Base-by-base conservation (phyloP, 202 grass and related monocot genomes). In the Digitaria exilis region DNA sequence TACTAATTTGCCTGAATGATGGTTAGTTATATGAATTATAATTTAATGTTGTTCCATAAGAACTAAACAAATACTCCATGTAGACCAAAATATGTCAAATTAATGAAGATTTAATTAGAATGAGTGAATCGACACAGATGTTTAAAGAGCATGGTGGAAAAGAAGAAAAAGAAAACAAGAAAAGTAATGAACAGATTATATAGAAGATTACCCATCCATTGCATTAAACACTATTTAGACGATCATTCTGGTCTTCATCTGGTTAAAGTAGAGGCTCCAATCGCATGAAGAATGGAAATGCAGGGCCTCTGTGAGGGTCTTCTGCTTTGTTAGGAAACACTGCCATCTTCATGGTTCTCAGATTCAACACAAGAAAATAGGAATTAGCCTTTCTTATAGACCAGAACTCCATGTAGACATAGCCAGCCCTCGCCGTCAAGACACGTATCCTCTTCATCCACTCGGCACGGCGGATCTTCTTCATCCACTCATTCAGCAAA, bases 391-490 rank as follows among this genome's bases (percentile, higher is more conserved):
- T 74, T 76, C 84, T 74, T 14, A 80, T 80, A 37, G 84, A 80
- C 84, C 84, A 80, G 42, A 86, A 80, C 68, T 80, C 84, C 77
- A 86, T 80, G 48, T 66, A 75, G 26, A 80, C 69, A 80, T 74
- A 74, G 48, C 48, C 37, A 45, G 26, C 84, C 35, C 49, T 86
- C 26, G 54, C 41, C 16, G 60, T 48, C 34, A 86, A 52, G 15
- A 80, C 25, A 26, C 37, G 69, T 59, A 86, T 13, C 34, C 77
- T 80, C 69, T 86, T 86, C 84, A 86, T 75, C 77, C 84, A 37
- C 49, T 86, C 69, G 0, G 50, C 69, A 49, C 11, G n/a, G 21
- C 69, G 77, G 10, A 80, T 39, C 59, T 29, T 66, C 48, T 86
- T 86, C 69, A 80, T 35, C 48, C 18, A 46, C 0, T 22, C 59